Evolutionary conservation across 2,329 filamentous ascomycete genomes (phyloP), one percentile per base, ranked within the genome.

Genomic region (Cladosporium velox): DNA sequence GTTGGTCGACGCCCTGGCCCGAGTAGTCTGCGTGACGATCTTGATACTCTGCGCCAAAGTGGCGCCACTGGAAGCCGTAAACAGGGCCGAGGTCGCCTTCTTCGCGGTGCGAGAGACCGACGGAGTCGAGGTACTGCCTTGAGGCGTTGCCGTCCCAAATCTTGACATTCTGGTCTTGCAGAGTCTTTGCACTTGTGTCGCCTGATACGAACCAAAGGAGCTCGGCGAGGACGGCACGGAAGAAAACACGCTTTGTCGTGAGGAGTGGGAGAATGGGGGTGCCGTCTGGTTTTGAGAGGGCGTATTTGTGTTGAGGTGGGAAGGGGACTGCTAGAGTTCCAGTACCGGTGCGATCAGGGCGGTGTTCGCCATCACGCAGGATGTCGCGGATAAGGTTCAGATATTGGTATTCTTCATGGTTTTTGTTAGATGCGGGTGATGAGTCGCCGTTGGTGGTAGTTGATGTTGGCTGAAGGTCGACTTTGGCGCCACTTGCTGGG

Each of bases 141-240:
- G 90, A 93, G 52, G 94, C 95, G 77, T 99, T 99, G 73, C 93
- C 94, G 77, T 99, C 95, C 95, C 95, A 99, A 77, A 99, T 99
- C 80, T 96, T 96, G 74, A 99, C 89, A 34, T 93, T 92, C 1
- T 89, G 88, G 14, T 89, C 88, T 67, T 87, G 89, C 3, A 99
- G 88, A 0, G 92, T 83, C 4, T 87, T 80, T 1, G 92, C 93
- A 0, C 91, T 92, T 2, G 95, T 99, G 74, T 83, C 87, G 74
- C 92, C 95, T 54, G 88, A 86, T 71, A 99, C 85, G 80, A 99
- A 99, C 95, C 95, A 99, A 68, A 99, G 89, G 0, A 99, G 89
- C 79, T 99, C 95, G 70, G 89, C 91, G 69, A 98, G 84, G 59
- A 99, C 91, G 73, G 93, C 94, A 67, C 91, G 90, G 35, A 91